These are phyloP conservation scores for Pestalotiopsis sp. DNA, from an alignment of 2,329 filamentous ascomycete genomes.

Conservation along the genomic window DNA sequence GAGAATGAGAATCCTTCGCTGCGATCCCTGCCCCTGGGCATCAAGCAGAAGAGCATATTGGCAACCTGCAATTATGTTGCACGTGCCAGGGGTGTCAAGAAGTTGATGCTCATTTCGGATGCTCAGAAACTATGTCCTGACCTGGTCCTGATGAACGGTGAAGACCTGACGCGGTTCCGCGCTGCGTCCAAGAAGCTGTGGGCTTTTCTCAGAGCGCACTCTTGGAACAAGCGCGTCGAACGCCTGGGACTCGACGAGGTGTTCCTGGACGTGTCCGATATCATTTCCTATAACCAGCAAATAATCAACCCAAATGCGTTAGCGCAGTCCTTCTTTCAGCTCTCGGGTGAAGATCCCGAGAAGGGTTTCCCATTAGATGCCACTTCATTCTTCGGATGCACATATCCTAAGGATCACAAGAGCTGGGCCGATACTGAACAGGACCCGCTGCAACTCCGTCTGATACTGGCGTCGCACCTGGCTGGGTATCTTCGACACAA, in stretches of 20 bases:
- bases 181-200: conserved; percentile 83
- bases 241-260: conserved; percentile 90
- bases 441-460: conserved; percentile 52
- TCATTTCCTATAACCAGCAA: conserved; percentile 77
- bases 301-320: conserved; percentile 69
- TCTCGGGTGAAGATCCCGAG: conserved; percentile 72
- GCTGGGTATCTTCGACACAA: conserved; percentile 71
- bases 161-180: conserved; percentile 82
- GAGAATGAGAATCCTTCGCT: conserved; percentile 78
- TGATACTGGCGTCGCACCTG: conserved; percentile 79
- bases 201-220: conserved; percentile 67
- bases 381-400: conserved; percentile 62
- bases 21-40: conserved; percentile 72
- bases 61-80: conserved; percentile 96
- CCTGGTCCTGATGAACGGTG: conserved; percentile 80
- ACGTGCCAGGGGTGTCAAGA: conserved; percentile 69
- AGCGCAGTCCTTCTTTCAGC: conserved; percentile 73
- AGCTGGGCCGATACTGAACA: conserved; percentile 26
- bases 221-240: conserved; percentile 79
- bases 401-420: conserved; percentile 30
- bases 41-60: conserved; percentile 91
- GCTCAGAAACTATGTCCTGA: conserved; percentile 81
- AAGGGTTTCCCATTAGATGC: conserved; percentile 81
- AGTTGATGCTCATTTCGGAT: conserved; percentile 83
- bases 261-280: conserved; percentile 80